Percentiles rank a stretch among this genome's conserved stretches.
These are phyloP conservation scores for Spiraea crenata DNA, from an alignment of 331 rosid species.

Conservation along the genomic window DNA sequence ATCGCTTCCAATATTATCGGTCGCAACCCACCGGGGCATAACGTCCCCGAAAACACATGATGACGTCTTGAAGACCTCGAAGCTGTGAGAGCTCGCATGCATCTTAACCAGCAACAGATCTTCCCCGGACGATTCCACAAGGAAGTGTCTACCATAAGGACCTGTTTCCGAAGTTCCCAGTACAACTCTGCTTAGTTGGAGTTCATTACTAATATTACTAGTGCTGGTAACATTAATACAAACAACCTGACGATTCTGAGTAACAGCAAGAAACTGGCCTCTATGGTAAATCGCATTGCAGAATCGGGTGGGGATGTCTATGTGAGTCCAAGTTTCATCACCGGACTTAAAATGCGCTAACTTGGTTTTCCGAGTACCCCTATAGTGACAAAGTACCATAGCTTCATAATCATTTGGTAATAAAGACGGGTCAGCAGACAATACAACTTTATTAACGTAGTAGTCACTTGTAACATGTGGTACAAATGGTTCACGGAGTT, in stretches of 20 bases:
- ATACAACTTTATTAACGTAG: slow-evolving; percentile 1
- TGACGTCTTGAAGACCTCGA: neutral
- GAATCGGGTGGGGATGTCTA: neutral
- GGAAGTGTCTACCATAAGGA: neutral
- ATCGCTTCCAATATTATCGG: neutral
- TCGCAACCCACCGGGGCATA: neutral
- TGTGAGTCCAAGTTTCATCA: neutral
- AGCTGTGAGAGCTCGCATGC: neutral
- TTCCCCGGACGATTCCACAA: slow-evolving; percentile 4
- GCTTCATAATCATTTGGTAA: slow-evolving; percentile 2
- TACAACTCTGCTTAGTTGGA: neutral
- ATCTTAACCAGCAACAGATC: neutral
- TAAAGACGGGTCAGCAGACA: slow-evolving; percentile 14
- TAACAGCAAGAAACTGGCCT: slow-evolving; percentile 12
- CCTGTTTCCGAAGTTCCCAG: neutral
- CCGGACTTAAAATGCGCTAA: slow-evolving; percentile 1
- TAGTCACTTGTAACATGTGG: neutral
- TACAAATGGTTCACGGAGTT: neutral
- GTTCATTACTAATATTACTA: neutral
- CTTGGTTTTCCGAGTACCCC: neutral
- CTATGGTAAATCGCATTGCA: neutral
- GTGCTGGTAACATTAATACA: neutral
- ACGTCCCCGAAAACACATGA: neutral
- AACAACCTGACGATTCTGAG: neutral
- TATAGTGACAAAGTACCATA: neutral